phyloP scores from a whole-genome alignment of 805 yeast genomes.

The Ogataea pini region DNA sequence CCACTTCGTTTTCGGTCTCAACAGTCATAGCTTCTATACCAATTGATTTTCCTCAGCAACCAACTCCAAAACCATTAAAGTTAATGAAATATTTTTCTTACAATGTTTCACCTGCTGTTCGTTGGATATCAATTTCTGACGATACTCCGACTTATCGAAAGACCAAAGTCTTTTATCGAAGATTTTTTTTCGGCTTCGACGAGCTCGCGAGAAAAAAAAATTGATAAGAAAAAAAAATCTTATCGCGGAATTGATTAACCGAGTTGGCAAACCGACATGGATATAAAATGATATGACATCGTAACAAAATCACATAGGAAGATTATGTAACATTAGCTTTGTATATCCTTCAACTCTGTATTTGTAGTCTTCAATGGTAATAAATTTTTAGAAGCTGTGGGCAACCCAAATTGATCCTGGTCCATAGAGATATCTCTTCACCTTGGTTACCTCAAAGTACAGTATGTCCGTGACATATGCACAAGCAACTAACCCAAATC shows the following conservation, averaged over 20 bases:
- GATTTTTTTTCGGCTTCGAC: not conserved
- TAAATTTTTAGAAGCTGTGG: conserved; percentile 34
- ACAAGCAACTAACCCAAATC: conserved; percentile 44
- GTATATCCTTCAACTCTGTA: conserved; percentile 53
- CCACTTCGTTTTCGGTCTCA: not conserved
- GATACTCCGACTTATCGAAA: not conserved
- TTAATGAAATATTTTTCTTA: no score
- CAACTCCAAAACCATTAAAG: no score
- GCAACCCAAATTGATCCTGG: conserved; percentile 61
- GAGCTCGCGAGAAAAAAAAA: not conserved
- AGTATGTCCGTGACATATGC: conserved; percentile 41
- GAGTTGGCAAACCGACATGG: no score
- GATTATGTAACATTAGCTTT: conserved; percentile 33
- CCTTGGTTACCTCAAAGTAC: conserved; percentile 24
- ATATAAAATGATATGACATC: no score
- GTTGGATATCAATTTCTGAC: no score
- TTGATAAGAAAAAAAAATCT: no score
- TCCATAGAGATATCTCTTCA: conserved; percentile 52
- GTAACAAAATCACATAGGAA: not conserved
- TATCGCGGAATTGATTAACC: conserved; percentile 11
- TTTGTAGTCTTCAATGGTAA: conserved; percentile 44
- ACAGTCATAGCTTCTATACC: not conserved
- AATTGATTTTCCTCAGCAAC: no score
- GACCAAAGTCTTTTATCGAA: not conserved
- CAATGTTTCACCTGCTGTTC: no score